Conservation (phyloP, 78 protist genomes). For the Dictyostelium brefeldianum region DNA sequence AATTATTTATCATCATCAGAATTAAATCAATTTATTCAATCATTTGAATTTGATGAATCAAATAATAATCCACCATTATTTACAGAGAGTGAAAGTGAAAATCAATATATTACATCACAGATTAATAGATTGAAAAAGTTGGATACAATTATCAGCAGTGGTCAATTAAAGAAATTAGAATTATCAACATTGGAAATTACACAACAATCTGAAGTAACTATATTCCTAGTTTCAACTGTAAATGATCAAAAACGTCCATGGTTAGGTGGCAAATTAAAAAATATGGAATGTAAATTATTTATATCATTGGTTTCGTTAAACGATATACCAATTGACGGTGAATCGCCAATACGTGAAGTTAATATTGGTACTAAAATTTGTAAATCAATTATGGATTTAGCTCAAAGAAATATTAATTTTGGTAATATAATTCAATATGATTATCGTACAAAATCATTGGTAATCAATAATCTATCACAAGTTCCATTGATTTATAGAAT, state of each 20-base stretch:
- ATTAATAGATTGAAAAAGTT: conserved; percentile 63
- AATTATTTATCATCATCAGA: not conserved
- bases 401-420: conserved; percentile 85
- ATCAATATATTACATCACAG: conserved; percentile 51
- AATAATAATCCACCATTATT: conserved; percentile 53
- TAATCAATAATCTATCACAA: conserved; percentile 73
- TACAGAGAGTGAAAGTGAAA: conserved; percentile 70
- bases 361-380: conserved; percentile 42
- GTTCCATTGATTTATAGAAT: conserved; percentile 87
- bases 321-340: not conserved
- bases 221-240: conserved; percentile 58
- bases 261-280: conserved; percentile 68
- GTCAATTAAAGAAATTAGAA: conserved; percentile 35
- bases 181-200: conserved; percentile 14
- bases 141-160: conserved; percentile 36
- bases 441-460: conserved; percentile 59
- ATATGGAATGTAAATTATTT: conserved; percentile 78
- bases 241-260: conserved; percentile 64
- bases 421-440: conserved; percentile 67
- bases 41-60: conserved; percentile 34
- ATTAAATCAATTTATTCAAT: conserved; percentile 30
- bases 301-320: conserved; percentile 11
- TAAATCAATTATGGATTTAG: conserved; percentile 80
- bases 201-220: conserved; percentile 46
- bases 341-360: conserved; percentile 49